Evolutionary conservation across 768 basidiomycete species (phyloP).

Genomic region (Rhodotorula kratochvilovae): DNA sequence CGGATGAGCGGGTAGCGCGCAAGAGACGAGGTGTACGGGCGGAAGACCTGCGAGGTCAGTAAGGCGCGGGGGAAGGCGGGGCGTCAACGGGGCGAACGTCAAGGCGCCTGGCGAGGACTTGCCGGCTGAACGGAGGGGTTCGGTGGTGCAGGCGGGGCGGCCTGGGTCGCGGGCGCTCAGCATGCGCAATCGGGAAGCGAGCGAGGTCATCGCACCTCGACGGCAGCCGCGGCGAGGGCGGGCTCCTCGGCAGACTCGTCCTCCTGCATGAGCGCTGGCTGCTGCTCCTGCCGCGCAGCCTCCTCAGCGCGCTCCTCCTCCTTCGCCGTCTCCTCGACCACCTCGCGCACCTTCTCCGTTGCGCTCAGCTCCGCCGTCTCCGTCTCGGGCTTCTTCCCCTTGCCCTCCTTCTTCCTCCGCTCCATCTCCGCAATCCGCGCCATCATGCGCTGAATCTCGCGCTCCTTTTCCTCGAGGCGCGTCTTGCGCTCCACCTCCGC

Average conservation of each 20-base stretch:
- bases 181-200: not conserved
- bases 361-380: not conserved
- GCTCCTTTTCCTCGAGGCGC: conserved; percentile 54
- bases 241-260: not conserved
- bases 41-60: conserved; percentile 16
- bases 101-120: conserved; percentile 13
- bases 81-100: not conserved
- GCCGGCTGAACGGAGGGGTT: conserved; percentile 5
- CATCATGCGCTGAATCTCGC: conserved; percentile 50
- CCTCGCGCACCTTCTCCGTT: not conserved
- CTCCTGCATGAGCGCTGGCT: not conserved
- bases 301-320: not conserved
- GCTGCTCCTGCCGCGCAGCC: too few relatives aligned
- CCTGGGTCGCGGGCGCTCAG: not conserved
- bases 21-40: conserved; percentile 23
- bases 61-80: not conserved
- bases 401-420: conserved; percentile 11
- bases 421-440: conserved; percentile 25
- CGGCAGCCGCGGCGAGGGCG: not conserved
- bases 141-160: not conserved
- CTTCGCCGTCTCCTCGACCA: not conserved
- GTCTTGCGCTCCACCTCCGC: conserved; percentile 48
- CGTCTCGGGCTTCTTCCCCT: not conserved
- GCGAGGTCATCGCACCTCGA: not conserved
- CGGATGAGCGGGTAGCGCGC: conserved; percentile 25